Evolutionary conservation across 2,329 filamentous ascomycete genomes (phyloP), one percentile per base, ranked within the genome.

Genomic region (Calcarisporium arbuscula): DNA sequence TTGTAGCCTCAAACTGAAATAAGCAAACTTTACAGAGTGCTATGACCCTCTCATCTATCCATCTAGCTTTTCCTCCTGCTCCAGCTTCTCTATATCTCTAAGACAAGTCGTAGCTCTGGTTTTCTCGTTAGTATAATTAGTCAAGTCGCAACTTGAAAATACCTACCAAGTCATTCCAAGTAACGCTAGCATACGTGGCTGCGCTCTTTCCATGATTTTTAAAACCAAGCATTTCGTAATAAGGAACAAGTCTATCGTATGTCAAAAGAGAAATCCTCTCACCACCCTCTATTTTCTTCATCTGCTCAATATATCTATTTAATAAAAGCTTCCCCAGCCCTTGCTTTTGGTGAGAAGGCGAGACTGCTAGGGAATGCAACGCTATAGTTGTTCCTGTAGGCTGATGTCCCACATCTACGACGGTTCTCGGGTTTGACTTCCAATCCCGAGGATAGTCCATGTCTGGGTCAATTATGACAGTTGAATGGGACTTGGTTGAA

Each of bases 141-240:
- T n/a, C n/a, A n/a, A n/a, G n/a, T n/a, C n/a, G n/a, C n/a, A n/a
- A n/a, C n/a, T n/a, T n/a, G n/a, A n/a, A 23, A 18, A 27, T n/a
- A 46, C 45, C 28, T 36, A 56, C 53, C 34, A 56, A 39, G 35
- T 56, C 53, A 8, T 54, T 50, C 53, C 53, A 56, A 3, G 47
- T 43, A 5, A 56, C 42, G 3, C 53, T 52, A 3, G 52, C 53
- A 26, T 56, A 55, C 14, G 43, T 44, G 9, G 44, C 53, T 5
- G 46, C 43, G 25, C 53, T 56, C 35, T 51, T 58, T 10, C 53
- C 53, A 6, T 52, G 48, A 35, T 56, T 45, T 10, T 46, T 44
- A 18, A 58, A 58, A 0, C 54, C 54, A 6, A 57, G 32, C 14
- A 43, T 44, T 16, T 56, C 28, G n/a, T 56, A 56, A 23, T 52